These are phyloP conservation scores for Sporothrix humicola DNA, from an alignment of 2,329 filamentous ascomycete species.

Conservation along the genomic window DNA sequence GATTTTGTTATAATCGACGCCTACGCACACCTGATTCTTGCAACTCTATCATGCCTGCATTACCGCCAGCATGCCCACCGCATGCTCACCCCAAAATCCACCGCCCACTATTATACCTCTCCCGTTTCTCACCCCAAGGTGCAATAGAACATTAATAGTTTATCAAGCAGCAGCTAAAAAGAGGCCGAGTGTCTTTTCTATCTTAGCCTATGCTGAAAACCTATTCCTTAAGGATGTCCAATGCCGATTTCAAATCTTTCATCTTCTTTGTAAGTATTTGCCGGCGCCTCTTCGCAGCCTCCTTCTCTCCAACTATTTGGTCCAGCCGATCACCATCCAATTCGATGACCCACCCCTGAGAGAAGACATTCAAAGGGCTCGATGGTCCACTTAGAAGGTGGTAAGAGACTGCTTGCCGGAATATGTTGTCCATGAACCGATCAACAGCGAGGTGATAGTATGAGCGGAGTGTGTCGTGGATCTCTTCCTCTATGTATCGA, in stretches of 20 bases:
- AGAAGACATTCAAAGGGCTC: neutral
- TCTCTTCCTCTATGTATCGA: neutral
- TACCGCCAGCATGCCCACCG: no score
- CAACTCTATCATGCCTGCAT: no score
- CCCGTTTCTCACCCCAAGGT: no score
- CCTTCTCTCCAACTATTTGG: neutral
- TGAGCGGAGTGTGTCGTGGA: neutral
- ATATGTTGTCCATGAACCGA: neutral
- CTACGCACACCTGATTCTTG: no score
- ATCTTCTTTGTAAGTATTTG: neutral
- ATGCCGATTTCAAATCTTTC: neutral
- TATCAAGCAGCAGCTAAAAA: neutral
- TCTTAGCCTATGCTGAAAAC: neutral
- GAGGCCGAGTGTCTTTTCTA: neutral
- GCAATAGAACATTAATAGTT: no score
- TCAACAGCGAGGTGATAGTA: neutral
- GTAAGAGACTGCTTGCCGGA: neutral
- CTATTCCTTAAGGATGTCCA: neutral
- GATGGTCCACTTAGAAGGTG: neutral
- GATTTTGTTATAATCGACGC: no score
- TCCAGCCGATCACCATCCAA: neutral
- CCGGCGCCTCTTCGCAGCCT: neutral
- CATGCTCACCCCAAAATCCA: no score
- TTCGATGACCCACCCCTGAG: neutral
- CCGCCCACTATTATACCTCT: no score